Base-by-base conservation (phyloP, 495 filamentous ascomycete species). In the Xylaria cubensis region DNA sequence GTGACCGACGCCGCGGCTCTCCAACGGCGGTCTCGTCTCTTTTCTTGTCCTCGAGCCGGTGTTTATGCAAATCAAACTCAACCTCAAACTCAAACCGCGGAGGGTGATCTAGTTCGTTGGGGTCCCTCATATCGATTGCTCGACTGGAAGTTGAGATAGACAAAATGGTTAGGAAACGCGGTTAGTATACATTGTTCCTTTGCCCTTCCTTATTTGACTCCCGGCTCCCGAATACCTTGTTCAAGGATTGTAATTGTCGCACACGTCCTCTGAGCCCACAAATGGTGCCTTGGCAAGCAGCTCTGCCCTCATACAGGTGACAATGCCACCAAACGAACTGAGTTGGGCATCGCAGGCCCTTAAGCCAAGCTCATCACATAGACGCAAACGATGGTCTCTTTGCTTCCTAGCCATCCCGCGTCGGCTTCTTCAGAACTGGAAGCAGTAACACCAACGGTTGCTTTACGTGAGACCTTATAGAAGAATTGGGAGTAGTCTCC, bases 141-240 rank as follows among this genome's bases (percentile, higher is more conserved):
- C 21, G n/a, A 42, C 41, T 41, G 58, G n/a, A 41, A 44, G 34
- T 51, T 46, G 59, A 64, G 42, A 56, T 71, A 64, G 59, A 56
- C 69, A 71, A 71, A 36, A 71, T 71, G 69, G 69, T 64, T 10
- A 53, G 69, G 59, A 71, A 71, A 64, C 69, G 69, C 24, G 69
- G 69, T 71, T 64, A 71, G 69, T 71, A 41, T 59, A 19, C 53
- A 64, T 46, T 19, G 10, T 71, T 71, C 36, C 17, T 39, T 67
- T 51, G 29, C 51, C 36, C 12, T 26, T 50, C 48, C 36, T 41
- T 51, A 59, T 59, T 59, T 59, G 61, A 15, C n/a, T 58, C 12
- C 41, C 63, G 10, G 19, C 42, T 66, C 53, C 63, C 63, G 41
- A 34, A 59, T 44, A 26, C 63, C 70, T 42, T 51, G 62, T n/a